These are phyloP conservation scores for Solanum paucissectum DNA, from an alignment of 257 asterid genomes.

Conservation along the genomic window DNA sequence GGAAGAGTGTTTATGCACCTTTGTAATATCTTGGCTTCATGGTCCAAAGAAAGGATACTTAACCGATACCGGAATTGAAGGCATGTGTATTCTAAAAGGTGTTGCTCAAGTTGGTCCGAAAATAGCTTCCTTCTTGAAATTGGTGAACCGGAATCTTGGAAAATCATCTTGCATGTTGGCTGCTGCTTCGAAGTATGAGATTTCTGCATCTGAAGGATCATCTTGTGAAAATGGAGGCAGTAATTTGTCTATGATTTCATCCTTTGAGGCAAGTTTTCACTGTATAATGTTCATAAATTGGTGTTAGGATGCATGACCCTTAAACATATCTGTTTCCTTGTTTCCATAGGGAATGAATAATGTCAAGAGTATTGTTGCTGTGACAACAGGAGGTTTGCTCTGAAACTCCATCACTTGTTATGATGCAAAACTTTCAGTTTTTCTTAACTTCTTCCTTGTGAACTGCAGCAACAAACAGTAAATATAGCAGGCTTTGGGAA, in stretches of 20 bases:
- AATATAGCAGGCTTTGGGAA: neutral
- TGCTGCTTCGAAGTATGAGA: neutral
- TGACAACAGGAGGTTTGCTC: neutral
- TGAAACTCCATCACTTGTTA: neutral
- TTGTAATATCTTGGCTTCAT: slow-evolving; percentile 39
- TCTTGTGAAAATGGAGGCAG: neutral
- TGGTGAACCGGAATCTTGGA: slow-evolving; percentile 25
- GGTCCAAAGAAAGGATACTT: slow-evolving; percentile 37
- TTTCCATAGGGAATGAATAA: neutral
- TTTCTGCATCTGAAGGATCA: neutral
- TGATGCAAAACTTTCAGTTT: neutral
- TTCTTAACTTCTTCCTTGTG: neutral
- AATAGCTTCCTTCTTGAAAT: slow-evolving; percentile 22
- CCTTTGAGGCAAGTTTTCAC: slow-evolving; percentile 4
- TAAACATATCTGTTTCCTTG: neutral
- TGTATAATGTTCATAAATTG: neutral
- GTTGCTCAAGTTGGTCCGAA: slow-evolving; percentile 20
- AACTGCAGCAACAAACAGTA: slow-evolving; percentile 1
- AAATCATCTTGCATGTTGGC: neutral
- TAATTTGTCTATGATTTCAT: neutral
- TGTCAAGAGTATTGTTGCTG: neutral
- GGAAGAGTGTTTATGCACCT: slow-evolving; percentile 51
- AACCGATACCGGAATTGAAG: slow-evolving; percentile 13
- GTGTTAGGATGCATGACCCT: neutral
- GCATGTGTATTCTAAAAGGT: slow-evolving; percentile 21